Evolutionary conservation across 179 eudicot genomes (phyloP), one percentile per base, ranked within the genome.

Genomic region (Carnegiea gigantea): DNA sequence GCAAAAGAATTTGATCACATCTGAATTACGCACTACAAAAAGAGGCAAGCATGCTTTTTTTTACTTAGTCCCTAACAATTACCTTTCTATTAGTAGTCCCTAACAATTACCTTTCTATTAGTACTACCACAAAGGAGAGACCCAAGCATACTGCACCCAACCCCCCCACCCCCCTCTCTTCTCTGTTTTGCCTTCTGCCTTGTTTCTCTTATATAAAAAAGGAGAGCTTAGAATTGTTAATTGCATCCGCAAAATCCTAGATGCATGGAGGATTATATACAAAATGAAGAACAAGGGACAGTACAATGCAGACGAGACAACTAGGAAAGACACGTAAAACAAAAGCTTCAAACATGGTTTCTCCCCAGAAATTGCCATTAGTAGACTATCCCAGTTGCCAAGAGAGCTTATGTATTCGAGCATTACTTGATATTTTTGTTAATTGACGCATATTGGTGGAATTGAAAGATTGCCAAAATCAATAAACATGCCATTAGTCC

Each of bases 321-420:
- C 30, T 24, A 36, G 24, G 20, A 9, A 79, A 79, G 36, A 70
- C 18, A 40, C 3, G 12, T 4, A 73, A 26, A 33, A 18, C n/a
- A 57, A 26, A 20, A 21, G 10, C n/a, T 44, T 21, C 54, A 72
- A 7, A 80, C 24, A 67, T 44, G 46, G 43, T 51, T 48, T 73
- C 40, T 9, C 21, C 33, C n/a, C 21, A 54, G 24, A n/a, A 60
- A 54, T n/a, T 18, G 20, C 8, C 44, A 74, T 59, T 60, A 60
- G 21, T 43, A 57, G 24, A 68, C 54, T 73, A 43, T 44, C 24
- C 65, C 51, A 20, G 72, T 80, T 44, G 71, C 7, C 57, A 80
- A 17, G 71, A 68, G 70, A 51, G 46, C 62, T 67, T 36, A 48
- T 6, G 12, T 38, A 78, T 49, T 14, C 43, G 36, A 15, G 28